These are phyloP conservation scores for Silybum marianum DNA, from an alignment of 129 eudicot species.

Conservation along the genomic window DNA sequence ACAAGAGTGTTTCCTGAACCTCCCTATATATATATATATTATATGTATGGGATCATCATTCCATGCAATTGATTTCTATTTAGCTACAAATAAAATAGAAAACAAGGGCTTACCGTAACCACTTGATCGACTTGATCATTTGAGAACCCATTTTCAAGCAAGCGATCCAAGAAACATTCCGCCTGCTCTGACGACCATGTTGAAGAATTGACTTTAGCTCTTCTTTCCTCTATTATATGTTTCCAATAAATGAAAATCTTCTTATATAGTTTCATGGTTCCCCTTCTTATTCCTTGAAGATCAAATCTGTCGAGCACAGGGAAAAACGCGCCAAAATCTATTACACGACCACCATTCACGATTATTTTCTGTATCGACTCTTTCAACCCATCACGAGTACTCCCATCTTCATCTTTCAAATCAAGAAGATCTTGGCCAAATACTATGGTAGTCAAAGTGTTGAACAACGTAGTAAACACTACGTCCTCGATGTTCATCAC, in stretches of 20 bases:
- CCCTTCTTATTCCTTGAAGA: conserved; percentile 2
- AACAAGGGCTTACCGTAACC: neutral
- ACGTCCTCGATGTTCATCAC: conserved; percentile 19
- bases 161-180: neutral
- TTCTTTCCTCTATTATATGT: neutral
- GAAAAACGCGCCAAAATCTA: neutral
- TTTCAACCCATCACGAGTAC: conserved; percentile 1
- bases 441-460: conserved; percentile 5
- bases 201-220: neutral
- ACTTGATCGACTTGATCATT: neutral
- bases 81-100: neutral
- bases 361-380: neutral
- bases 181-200: neutral
- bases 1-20: too few relatives aligned
- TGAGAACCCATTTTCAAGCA: conserved; percentile 2
- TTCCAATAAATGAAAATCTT: neutral
- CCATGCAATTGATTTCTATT: neutral
- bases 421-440: conserved; percentile 7
- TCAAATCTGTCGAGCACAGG: conserved; percentile 6
- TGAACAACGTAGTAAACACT: conserved; percentile 19
- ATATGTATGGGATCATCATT: neutral
- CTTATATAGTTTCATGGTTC: neutral
- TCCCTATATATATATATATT: too few relatives aligned
- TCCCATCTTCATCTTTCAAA: conserved; percentile 1
- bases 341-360: conserved; percentile 1